Conservation (phyloP, 1,139 yeast species). For the Sugiyamaella japonica region DNA sequence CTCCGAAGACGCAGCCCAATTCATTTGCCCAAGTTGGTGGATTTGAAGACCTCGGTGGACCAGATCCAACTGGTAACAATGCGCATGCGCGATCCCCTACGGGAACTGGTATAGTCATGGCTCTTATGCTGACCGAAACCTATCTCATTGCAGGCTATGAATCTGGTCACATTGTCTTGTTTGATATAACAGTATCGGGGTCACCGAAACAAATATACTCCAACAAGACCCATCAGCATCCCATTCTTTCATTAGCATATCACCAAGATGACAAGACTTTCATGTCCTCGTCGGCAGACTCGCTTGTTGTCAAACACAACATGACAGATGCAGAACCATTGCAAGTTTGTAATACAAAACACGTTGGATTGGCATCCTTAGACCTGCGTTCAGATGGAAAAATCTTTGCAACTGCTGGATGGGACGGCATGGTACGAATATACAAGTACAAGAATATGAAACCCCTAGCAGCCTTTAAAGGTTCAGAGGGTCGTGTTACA, state of each 20-base stretch:
- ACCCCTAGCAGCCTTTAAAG: slow-evolving; percentile 37
- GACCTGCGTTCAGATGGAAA: slow-evolving; percentile 36
- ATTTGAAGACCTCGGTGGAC: background rate
- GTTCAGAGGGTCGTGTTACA: slow-evolving; percentile 28
- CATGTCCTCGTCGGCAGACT: slow-evolving; percentile 40
- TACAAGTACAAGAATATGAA: slow-evolving; percentile 31
- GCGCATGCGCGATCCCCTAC: background rate
- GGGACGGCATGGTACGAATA: slow-evolving; percentile 44
- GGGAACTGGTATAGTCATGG: slow-evolving; percentile 44
- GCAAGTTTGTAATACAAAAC: slow-evolving; percentile 28
- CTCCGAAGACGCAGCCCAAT: background rate
- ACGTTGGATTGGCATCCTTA: slow-evolving; percentile 37
- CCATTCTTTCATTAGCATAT: slow-evolving; percentile 37
- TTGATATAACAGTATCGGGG: slow-evolving; percentile 22
- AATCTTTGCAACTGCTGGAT: slow-evolving; percentile 41
- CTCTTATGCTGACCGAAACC: slow-evolving; percentile 30
- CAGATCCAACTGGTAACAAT: background rate
- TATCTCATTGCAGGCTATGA: slow-evolving; percentile 43
- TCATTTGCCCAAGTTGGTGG: slow-evolving; percentile 6
- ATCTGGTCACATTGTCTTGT: slow-evolving; percentile 41
- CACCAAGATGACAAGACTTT: slow-evolving; percentile 26
- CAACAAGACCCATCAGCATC: slow-evolving; percentile 37
- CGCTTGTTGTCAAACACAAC: slow-evolving; percentile 33
- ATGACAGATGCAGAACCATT: slow-evolving; percentile 6
- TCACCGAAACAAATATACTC: slow-evolving; percentile 22